phyloP scores from a whole-genome alignment of 345 rosid genomes.

The Euphorbia tirucalli region DNA sequence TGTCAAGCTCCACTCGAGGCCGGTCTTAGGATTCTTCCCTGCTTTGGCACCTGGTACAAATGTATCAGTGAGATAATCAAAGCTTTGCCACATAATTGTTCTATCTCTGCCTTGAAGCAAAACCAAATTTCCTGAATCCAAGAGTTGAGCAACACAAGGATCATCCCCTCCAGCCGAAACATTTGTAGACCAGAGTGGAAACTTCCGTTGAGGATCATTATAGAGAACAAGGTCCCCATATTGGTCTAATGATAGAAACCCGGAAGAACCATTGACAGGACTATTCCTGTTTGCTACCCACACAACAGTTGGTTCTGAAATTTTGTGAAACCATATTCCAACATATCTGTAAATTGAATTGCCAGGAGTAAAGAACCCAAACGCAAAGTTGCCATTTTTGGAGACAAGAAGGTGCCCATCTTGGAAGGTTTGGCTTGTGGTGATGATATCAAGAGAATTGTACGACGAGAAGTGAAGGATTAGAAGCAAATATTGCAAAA shows the following conservation, averaged over 20 bases:
- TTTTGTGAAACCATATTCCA: conserved; percentile 20
- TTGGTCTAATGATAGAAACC: conserved; percentile 1
- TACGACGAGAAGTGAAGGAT: neutral
- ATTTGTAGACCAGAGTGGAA: neutral
- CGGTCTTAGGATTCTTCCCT: neutral
- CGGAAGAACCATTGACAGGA: conserved; percentile 21
- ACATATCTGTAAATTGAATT: conserved; percentile 17
- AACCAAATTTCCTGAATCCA: conserved; percentile 13
- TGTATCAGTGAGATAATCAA: conserved; percentile 9
- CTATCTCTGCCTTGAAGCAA: neutral
- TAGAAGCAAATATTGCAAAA: neutral
- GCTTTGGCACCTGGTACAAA: neutral
- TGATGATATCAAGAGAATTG: conserved; percentile 1
- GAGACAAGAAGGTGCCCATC: conserved; percentile 6
- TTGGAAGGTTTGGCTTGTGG: conserved; percentile 13
- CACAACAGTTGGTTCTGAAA: conserved; percentile 15
- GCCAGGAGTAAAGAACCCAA: conserved; percentile 30
- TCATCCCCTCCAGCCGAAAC: neutral
- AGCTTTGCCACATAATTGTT: conserved; percentile 10
- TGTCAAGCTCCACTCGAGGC: conserved; percentile 7
- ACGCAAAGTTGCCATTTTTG: neutral
- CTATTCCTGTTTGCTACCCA: conserved; percentile 13
- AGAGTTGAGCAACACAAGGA: neutral
- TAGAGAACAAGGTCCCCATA: conserved; percentile 16
- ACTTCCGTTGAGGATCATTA: neutral